Percentiles rank a stretch among this genome's conserved stretches.
Evolutionary conservation across 2,329 filamentous ascomycete genomes (phyloP).

Genomic region (Intubia oerlemansii): DNA sequence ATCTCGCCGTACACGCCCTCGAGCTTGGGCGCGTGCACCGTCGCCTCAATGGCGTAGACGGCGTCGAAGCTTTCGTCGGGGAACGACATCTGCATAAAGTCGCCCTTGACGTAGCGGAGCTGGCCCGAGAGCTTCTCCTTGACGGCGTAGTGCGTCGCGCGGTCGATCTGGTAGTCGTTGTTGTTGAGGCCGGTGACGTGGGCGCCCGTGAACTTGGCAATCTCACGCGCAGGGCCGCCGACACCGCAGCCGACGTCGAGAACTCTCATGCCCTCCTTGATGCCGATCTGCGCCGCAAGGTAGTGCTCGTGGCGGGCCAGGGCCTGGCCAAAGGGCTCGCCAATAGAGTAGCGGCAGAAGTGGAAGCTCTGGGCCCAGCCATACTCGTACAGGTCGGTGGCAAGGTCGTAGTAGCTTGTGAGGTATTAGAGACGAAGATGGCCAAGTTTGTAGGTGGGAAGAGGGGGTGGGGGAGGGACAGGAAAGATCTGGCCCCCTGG

Average conservation of each 20-base stretch:
- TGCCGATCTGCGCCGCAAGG: slow-evolving; percentile 71
- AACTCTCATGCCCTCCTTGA: slow-evolving; percentile 72
- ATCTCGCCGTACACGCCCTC: slow-evolving; percentile 90
- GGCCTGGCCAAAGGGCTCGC: slow-evolving; percentile 74
- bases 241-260: slow-evolving; percentile 95
- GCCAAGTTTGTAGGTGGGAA: too few relatives aligned
- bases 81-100: slow-evolving; percentile 99
- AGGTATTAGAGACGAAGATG: background rate
- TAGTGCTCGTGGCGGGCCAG: slow-evolving; percentile 97
- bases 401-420: slow-evolving; percentile 58
- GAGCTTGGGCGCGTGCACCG: slow-evolving; percentile 77
- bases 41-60: slow-evolving; percentile 94
- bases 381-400: slow-evolving; percentile 92
- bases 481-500: too few relatives aligned
- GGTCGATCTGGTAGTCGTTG: slow-evolving; percentile 97
- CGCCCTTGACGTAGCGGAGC: slow-evolving; percentile 75
- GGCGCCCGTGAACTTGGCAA: slow-evolving; percentile 81
- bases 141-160: slow-evolving; percentile 65
- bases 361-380: slow-evolving; percentile 95
- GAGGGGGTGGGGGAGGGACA: too few relatives aligned
- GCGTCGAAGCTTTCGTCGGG: slow-evolving; percentile 81
- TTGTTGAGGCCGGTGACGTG: slow-evolving; percentile 91
- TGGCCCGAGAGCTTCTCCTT: slow-evolving; percentile 66
- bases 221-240: slow-evolving; percentile 84
- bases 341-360: slow-evolving; percentile 80